Evolutionary conservation across 805 yeast species (phyloP).

Genomic region (Wickerhamia fluorescens): DNA sequence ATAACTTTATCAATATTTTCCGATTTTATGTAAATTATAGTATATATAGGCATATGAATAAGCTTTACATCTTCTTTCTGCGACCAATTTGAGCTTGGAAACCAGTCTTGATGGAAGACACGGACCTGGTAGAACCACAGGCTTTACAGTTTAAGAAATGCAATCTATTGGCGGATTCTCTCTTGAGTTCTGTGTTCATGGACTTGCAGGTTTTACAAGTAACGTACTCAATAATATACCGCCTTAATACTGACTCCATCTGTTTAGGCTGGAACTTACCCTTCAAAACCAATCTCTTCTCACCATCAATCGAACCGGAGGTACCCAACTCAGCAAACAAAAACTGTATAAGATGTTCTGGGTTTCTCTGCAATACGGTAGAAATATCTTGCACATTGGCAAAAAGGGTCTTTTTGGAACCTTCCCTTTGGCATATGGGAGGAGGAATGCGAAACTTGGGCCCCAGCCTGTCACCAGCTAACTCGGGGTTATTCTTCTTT

Average conservation of each 20-base stretch:
- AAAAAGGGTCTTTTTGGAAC: conserved; percentile 91
- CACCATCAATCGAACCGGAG: conserved; percentile 98
- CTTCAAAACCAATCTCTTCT: conserved; percentile 91
- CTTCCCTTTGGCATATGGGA: conserved; percentile 95
- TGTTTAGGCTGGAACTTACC: conserved; percentile 98
- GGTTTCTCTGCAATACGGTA: conserved; percentile 89
- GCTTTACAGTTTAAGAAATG: conserved; percentile 96
- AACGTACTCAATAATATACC: conserved; percentile 95
- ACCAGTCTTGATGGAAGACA: conserved; percentile 96
- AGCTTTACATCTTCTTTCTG: conserved; percentile 58
- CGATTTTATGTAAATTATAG: too few species aligned
- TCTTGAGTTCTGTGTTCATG: conserved; percentile 90
- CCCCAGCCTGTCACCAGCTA: conserved; percentile 93
- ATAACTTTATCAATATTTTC: conserved; percentile 5
- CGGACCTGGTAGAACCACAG: conserved; percentile 97
- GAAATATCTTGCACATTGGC: conserved; percentile 94
- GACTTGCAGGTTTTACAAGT: conserved; percentile 99
- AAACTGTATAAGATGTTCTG: conserved; percentile 95
- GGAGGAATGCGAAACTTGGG: conserved; percentile 95
- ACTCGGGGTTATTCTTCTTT: conserved; percentile 92
- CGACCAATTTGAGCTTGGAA: conserved; percentile 97
- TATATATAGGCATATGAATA: too few species aligned
- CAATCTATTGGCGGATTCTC: conserved; percentile 93
- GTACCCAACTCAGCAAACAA: conserved; percentile 99
- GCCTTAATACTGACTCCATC: conserved; percentile 91